Base-by-base conservation (phyloP, 1,284 basidiomycete species). In the Tylopilus sp. region DNA sequence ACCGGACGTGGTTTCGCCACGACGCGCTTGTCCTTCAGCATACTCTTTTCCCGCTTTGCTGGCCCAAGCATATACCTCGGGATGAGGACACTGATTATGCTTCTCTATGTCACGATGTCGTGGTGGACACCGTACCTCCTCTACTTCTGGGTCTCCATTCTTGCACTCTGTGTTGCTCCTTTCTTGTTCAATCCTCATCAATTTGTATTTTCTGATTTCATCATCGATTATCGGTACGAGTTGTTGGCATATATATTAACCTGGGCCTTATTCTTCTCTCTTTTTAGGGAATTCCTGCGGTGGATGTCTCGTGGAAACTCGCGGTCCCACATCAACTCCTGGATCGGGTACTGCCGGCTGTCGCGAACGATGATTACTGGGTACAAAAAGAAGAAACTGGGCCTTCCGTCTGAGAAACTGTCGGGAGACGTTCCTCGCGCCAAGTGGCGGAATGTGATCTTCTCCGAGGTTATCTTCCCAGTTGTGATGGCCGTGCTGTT, bases 231-330 rank as follows among this genome's bases (percentile, higher is more conserved):
- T 69, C 81, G 93, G 84, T 84, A 61, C 58, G 78, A 34, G n/a
- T 13, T 28, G 8, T 23, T 18, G 26, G 37, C 15, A 37, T 29
- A 18, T 29, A 18, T 42, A 31, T 12, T 5, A 37, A 41, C 3
- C 12, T 21, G 16, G 6, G 42, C 29, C 55, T 59, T 21, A 29
- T 16, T 40, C 61, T 57, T 13, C 4, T 13, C 46, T 18, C n/a
- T 35, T 44, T 59, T 21, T 54, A 88, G 86, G 62, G 94, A 97
- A 73, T 97, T 94, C 75, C 73, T 97, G 58, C 81, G 94, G 57
- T 97, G 94, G 94, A 97, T 97, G 92, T 94, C 86, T 44, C 84
- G 94, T 55, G 94, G 94, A 51, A 97, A 97, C 72, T 96, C 93
- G 44, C 80, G 92, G 19, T 91, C 92, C n/a, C 94, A 97, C 71